Evolutionary conservation across 2,329 filamentous ascomycete genomes (phyloP), one percentile per base, ranked within the genome.

Genomic region (Hypoxylon sp.): DNA sequence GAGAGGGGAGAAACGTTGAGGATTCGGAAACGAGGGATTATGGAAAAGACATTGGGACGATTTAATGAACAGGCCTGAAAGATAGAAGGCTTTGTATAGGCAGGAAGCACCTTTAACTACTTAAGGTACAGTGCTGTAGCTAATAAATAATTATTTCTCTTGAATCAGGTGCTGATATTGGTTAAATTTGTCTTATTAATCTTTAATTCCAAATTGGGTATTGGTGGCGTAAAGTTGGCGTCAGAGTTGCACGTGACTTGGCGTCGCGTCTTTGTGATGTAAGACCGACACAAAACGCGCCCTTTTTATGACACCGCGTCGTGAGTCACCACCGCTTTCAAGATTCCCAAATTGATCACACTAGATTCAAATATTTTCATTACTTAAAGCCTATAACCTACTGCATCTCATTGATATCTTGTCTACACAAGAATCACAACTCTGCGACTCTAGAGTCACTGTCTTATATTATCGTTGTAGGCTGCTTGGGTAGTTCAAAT

Each of bases 301-400:
- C 71, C 63, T 74, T 59, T 65, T 3, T 35, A 62, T 71, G 70
- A 70, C 72, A 73, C 63, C 56, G 57, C 67, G 59, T 37, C 19
- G n/a, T 68, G 64, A 65, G 48, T 68, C 67, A 70, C 3, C 9
- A 35, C n/a, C 5, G 31, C 19, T 44, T 42, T 22, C 52, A 19
- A 48, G 5, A 5, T 1, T 54, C 24, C n/a, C 17, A 31, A 19
- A 46, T 13, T 56, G 5, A 46, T 13, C 31, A 46, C n/a, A 19
- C 42, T 14, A 46, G 6, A 13, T 33, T 46, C 14, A 14, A 22
- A 33, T 19, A 6, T 44, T 14, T n/a, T 35, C 3, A n/a, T 31
- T 47, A 9, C 33, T 46, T 13, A 54, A 31, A 19, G 9, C n/a
- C n/a, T 26, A 17, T 9, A 9, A n/a, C n/a, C 5, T 42, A 3